Conservation (phyloP, 2,329 filamentous ascomycete species). For the Ophiostoma himal-ulmi region DNA sequence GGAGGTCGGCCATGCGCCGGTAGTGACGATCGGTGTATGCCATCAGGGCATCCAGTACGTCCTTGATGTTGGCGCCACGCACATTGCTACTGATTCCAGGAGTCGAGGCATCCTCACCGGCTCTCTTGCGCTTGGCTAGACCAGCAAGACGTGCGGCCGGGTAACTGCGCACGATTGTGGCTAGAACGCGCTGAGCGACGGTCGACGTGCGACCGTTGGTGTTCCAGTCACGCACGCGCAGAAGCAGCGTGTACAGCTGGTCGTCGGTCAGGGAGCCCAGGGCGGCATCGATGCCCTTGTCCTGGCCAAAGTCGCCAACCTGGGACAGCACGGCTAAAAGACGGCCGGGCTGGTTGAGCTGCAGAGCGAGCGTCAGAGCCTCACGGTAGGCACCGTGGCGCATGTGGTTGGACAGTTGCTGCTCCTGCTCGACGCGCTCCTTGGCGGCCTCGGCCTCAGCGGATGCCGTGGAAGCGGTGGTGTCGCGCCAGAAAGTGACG, state of each 20-base stretch:
- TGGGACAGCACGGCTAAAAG: slow-evolving; percentile 79
- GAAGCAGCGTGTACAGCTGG: slow-evolving; percentile 76
- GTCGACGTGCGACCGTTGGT: slow-evolving; percentile 83
- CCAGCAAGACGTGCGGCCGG: slow-evolving; percentile 70
- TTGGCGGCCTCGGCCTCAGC: slow-evolving; percentile 68
- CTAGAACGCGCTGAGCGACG: slow-evolving; percentile 79
- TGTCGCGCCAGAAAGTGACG: slow-evolving; percentile 93
- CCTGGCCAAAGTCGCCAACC: slow-evolving; percentile 40
- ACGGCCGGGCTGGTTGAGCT: slow-evolving; percentile 88
- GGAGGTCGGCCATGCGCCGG: slow-evolving; percentile 77
- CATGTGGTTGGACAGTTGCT: slow-evolving; percentile 89
- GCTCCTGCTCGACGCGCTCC: slow-evolving; percentile 80
- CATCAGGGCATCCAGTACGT: slow-evolving; percentile 78
- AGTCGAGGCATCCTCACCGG: slow-evolving; percentile 24
- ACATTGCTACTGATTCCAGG: slow-evolving; percentile 46
- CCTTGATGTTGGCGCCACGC: slow-evolving; percentile 56
- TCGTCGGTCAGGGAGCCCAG: slow-evolving; percentile 72
- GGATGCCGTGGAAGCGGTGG: slow-evolving; percentile 70
- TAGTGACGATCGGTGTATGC: slow-evolving; percentile 94
- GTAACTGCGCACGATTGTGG: slow-evolving; percentile 72
- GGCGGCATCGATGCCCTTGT: slow-evolving; percentile 69
- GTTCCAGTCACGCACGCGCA: slow-evolving; percentile 91
- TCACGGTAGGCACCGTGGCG: slow-evolving; percentile 82
- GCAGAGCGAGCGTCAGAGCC: slow-evolving; percentile 84
- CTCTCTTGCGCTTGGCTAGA: slow-evolving; percentile 43